Conservation (phyloP, 768 basidiomycete species). For the Xerocomellus amylosporus region DNA sequence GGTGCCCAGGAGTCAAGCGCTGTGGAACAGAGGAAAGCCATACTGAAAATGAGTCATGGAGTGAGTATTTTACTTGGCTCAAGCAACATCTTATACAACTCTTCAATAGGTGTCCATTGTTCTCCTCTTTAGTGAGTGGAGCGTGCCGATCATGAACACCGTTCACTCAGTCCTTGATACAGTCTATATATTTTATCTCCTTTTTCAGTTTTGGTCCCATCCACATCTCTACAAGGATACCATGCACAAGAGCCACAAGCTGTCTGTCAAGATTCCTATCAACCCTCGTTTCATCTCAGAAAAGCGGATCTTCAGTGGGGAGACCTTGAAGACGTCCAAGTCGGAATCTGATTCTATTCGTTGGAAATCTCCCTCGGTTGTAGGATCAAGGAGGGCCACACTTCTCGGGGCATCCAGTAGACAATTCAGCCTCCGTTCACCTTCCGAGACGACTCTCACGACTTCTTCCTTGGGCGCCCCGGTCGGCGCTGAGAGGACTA, state of each 20-base stretch:
- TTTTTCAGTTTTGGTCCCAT: constrained; percentile 60
- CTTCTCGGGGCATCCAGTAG: constrained; percentile 5
- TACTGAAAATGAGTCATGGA: constrained; percentile 51
- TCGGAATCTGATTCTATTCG: constrained; percentile 21
- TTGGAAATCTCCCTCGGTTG: constrained; percentile 14
- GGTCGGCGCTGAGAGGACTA: constrained; percentile 7
- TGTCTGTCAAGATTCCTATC: constrained; percentile 35
- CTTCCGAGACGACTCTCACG: constrained; percentile 29
- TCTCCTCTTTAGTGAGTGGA: constrained; percentile 47
- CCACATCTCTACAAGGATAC: constrained; percentile 48
- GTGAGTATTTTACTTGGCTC: constrained; percentile 32
- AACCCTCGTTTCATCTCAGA: constrained; percentile 28
- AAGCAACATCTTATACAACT: background rate
- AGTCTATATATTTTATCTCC: constrained; percentile 52
- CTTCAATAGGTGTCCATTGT: constrained; percentile 46
- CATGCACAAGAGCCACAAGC: constrained; percentile 43
- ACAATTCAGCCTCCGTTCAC: constrained; percentile 17
- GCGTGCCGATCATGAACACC: background rate
- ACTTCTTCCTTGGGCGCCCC: constrained; percentile 3
- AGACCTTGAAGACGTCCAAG: constrained; percentile 13
- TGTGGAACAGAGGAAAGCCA: constrained; percentile 37
- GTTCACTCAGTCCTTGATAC: constrained; percentile 1
- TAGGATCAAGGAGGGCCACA: constrained; percentile 11
- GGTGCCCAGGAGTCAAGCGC: constrained; percentile 19
- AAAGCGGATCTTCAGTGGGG: constrained; percentile 27